These are phyloP conservation scores for Oryza glumipatula DNA, from an alignment of 176 grass and related monocot species.

Conservation along the genomic window DNA sequence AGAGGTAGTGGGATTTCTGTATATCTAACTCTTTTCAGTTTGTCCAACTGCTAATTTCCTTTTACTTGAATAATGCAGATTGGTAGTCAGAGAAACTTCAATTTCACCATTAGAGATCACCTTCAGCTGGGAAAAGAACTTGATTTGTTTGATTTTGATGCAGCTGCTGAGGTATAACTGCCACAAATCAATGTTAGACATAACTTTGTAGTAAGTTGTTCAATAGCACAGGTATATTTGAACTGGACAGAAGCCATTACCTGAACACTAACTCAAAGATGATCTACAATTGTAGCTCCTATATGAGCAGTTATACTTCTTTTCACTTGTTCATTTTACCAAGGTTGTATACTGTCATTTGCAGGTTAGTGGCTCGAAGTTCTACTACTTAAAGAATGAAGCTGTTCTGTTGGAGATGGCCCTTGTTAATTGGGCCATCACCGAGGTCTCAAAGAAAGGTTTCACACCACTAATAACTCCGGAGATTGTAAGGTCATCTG, in stretches of 20 bases:
- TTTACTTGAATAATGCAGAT: slow-evolving; percentile 56
- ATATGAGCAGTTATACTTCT: slow-evolving; percentile 22
- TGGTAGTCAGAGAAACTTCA: slow-evolving; percentile 71
- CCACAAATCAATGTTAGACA: not conserved
- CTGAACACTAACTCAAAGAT: not conserved
- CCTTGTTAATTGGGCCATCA: slow-evolving; percentile 86
- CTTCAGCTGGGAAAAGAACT: slow-evolving; percentile 89
- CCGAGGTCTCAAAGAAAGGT: slow-evolving; percentile 84
- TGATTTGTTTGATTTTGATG: slow-evolving; percentile 97
- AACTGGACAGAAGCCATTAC: slow-evolving; percentile 15
- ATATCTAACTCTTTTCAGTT: slow-evolving; percentile 3
- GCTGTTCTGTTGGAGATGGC: slow-evolving; percentile 92
- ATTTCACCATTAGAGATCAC: slow-evolving; percentile 90
- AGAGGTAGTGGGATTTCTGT: slow-evolving; percentile 55
- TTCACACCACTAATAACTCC: slow-evolving; percentile 94
- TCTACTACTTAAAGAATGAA: slow-evolving; percentile 98
- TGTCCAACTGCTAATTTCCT: slow-evolving; percentile 27
- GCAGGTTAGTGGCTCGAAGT: slow-evolving; percentile 94
- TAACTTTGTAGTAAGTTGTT: slow-evolving; percentile 10
- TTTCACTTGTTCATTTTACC: slow-evolving; percentile 9
- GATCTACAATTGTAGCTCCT: not conserved
- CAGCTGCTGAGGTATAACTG: slow-evolving; percentile 79
- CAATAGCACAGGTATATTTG: slow-evolving; percentile 7
- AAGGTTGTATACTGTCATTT: slow-evolving; percentile 27
- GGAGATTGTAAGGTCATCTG: slow-evolving; percentile 91